These are phyloP conservation scores for Teunomyces stri DNA, from an alignment of 805 yeast genomes.

Conservation along the genomic window DNA sequence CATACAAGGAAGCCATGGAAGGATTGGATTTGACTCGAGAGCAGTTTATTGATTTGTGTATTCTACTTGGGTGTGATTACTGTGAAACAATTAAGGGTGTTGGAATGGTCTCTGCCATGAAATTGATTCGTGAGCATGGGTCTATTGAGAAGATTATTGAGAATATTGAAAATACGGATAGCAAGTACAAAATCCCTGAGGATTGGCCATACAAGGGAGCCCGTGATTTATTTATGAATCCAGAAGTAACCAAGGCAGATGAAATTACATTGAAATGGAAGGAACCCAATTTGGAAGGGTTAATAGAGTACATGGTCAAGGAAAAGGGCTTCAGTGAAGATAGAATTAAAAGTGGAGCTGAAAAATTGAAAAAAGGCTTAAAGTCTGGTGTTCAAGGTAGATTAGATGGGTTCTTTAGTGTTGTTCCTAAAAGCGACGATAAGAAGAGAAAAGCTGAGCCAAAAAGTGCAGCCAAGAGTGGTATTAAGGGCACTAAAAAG, in stretches of 20 bases:
- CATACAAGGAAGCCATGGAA: conserved; percentile 62
- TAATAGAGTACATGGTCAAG: conserved; percentile 76
- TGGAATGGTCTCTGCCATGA: conserved; percentile 93
- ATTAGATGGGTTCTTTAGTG: conserved; percentile 86
- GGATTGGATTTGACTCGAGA: conserved; percentile 71
- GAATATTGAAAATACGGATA: conserved; percentile 51
- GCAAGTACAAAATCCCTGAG: conserved; percentile 84
- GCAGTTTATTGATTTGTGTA: conserved; percentile 88
- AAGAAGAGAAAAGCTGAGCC: conserved; percentile 32
- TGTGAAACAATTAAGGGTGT: conserved; percentile 93
- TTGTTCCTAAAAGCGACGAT: conserved; percentile 45
- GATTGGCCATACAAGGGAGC: conserved; percentile 93
- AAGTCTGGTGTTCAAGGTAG: conserved; percentile 89
- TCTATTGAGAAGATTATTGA: conserved; percentile 76
- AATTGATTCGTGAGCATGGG: conserved; percentile 82
- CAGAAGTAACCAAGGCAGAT: conserved; percentile 68
- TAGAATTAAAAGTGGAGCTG: conserved; percentile 83
- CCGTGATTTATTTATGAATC: conserved; percentile 74
- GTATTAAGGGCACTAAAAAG: conserved; percentile 15
- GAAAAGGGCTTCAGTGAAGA: conserved; percentile 94
- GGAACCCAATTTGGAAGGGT: conserved; percentile 83
- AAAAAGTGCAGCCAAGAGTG: conserved; percentile 23
- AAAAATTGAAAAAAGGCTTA: conserved; percentile 76
- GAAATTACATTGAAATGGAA: conserved; percentile 77
- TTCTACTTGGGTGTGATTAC: conserved; percentile 93